Conservation (phyloP, 2,329 filamentous ascomycete genomes). For the Arthrobotrys iridis region DNA sequence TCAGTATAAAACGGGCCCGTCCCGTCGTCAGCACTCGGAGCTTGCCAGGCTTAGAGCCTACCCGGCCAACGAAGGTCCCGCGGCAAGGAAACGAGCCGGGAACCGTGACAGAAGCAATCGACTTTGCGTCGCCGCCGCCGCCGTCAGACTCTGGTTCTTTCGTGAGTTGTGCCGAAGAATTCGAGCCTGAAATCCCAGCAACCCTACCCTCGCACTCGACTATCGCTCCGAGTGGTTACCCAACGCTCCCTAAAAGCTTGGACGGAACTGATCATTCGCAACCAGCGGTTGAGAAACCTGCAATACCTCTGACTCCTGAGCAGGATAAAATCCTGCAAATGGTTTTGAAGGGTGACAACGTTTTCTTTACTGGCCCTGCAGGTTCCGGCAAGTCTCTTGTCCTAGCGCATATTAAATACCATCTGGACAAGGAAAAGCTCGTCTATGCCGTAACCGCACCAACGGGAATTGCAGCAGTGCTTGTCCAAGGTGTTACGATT, state of each 20-base stretch:
- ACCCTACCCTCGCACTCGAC: not conserved
- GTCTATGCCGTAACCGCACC: conserved; percentile 68
- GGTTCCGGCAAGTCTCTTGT: conserved; percentile 69
- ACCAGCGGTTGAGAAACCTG: conserved; percentile 9
- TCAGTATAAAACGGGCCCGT: conserved; percentile 6
- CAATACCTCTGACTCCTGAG: conserved; percentile 63
- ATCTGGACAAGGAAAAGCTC: conserved; percentile 17
- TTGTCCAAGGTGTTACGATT: conserved; percentile 69
- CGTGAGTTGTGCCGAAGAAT: not conserved
- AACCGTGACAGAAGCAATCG: not conserved
- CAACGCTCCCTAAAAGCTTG: not conserved
- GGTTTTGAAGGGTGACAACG: conserved; percentile 67
- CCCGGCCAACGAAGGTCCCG: conserved; percentile 21
- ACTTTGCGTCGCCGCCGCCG: conserved; percentile 2
- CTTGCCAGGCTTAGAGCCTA: not conserved
- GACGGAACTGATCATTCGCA: not conserved
- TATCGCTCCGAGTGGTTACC: not conserved
- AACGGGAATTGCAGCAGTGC: conserved; percentile 69
- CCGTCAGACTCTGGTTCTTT: conserved; percentile 5
- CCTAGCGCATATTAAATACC: conserved; percentile 38
- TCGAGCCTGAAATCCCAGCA: not conserved
- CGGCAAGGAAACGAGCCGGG: not conserved
- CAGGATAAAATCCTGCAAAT: conserved; percentile 66
- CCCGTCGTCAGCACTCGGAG: not conserved
- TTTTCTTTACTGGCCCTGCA: conserved; percentile 73